Conservation (phyloP, 805 yeast genomes). For the Nakazawaea wyomingensis region DNA sequence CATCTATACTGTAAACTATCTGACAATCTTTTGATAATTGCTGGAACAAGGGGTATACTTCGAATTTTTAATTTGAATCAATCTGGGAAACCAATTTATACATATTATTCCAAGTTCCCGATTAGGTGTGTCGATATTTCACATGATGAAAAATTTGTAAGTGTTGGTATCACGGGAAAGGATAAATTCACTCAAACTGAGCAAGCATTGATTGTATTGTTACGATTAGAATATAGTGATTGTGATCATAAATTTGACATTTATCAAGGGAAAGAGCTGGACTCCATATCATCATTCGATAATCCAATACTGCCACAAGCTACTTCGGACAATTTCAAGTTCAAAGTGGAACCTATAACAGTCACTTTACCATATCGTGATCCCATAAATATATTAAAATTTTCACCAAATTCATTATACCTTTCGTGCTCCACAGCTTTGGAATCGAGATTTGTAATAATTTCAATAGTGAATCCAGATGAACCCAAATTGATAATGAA, state of each 20-base stretch:
- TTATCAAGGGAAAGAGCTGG: not conserved
- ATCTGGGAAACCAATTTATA: conserved; percentile 60
- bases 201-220: conserved; percentile 70
- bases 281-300: not conserved
- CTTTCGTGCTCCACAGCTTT: conserved; percentile 71
- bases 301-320: conserved; percentile 7
- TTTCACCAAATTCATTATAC: conserved; percentile 67
- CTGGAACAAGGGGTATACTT: conserved; percentile 69
- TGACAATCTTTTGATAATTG: conserved; percentile 53
- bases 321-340: conserved; percentile 8
- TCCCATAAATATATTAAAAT: conserved; percentile 69
- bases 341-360: conserved; percentile 52
- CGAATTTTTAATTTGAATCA: conserved; percentile 55
- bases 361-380: conserved; percentile 83
- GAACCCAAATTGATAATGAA: conserved; percentile 68
- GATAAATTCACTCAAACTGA: conserved; percentile 64
- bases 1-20: conserved; percentile 57
- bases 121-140: conserved; percentile 75
- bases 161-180: conserved; percentile 78
- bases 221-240: conserved; percentile 17
- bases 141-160: conserved; percentile 56
- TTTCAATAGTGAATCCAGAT: conserved; percentile 56
- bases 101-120: conserved; percentile 66
- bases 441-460: conserved; percentile 75
- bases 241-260: not conserved